A percentile compares a stretch with the other conserved stretches of the same genome.
Evolutionary conservation across 2,329 filamentous ascomycete genomes (phyloP).

Genomic region (Fusarium sp.): DNA sequence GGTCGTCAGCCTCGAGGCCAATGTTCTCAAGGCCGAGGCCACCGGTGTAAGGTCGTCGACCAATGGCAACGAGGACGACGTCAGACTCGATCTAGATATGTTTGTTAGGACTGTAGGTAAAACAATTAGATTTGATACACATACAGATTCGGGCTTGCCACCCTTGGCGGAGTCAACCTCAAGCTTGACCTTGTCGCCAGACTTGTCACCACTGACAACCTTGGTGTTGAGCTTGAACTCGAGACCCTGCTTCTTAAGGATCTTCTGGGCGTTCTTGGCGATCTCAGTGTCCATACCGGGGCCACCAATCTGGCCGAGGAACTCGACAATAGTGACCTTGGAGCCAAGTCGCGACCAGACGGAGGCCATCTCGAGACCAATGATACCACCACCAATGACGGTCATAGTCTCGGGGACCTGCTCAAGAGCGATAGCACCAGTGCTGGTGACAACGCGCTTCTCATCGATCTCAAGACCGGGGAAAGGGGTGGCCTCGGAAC

Average conservation of each 20-base stretch:
- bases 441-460: constrained; percentile 97
- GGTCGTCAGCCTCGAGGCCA: constrained; percentile 89
- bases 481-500: constrained; percentile 95
- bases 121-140: constrained; percentile 46
- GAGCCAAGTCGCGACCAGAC: constrained; percentile 95
- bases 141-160: constrained; percentile 89
- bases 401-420: constrained; percentile 96
- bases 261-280: constrained; percentile 90
- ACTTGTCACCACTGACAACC: constrained; percentile 85
- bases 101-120: constrained; percentile 33
- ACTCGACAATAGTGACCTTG: constrained; percentile 98
- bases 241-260: constrained; percentile 94
- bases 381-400: constrained; percentile 98
- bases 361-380: constrained; percentile 97
- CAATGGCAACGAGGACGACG: constrained; percentile 95
- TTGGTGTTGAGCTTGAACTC: constrained; percentile 99
- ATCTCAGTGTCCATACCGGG: constrained; percentile 97
- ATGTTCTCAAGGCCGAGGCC: constrained; percentile 95
- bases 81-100: constrained; percentile 84
- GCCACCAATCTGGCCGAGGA: constrained; percentile 93
- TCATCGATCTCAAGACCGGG: constrained; percentile 95
- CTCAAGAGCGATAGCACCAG: constrained; percentile 87
- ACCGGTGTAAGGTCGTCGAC: constrained; percentile 91
- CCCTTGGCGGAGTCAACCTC: constrained; percentile 93
- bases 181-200: constrained; percentile 80